These are phyloP conservation scores for Camellia granthamiana DNA, from an alignment of 148 eudicot species.

Conservation along the genomic window DNA sequence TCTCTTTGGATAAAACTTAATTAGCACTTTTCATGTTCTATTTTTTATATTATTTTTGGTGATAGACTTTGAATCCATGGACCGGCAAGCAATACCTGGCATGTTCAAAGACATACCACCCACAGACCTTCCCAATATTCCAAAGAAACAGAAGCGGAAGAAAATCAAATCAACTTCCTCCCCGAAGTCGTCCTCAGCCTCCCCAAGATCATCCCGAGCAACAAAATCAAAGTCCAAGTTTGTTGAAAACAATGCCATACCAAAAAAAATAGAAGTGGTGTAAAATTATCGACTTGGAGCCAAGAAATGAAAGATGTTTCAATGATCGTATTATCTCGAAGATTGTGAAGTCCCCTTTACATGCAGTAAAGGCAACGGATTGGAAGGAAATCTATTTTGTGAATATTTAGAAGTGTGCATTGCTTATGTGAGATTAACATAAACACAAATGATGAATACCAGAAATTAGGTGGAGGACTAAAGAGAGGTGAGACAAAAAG, in stretches of 20 bases:
- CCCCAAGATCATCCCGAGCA: slow-evolving; percentile 41
- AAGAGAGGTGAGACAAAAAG: slow-evolving; percentile 12
- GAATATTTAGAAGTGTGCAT: slow-evolving; percentile 3
- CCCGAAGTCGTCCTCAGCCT: slow-evolving; percentile 32
- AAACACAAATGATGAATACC: not conserved
- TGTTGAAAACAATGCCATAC: slow-evolving; percentile 23
- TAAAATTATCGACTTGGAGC: slow-evolving; percentile 6
- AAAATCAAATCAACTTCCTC: slow-evolving; percentile 48
- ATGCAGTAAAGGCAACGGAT: not conserved
- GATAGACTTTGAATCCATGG: slow-evolving; percentile 46
- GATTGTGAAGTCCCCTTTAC: not conserved
- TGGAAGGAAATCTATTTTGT: not conserved
- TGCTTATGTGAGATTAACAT: not conserved
- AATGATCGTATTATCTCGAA: not conserved
- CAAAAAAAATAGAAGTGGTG: slow-evolving; percentile 30
- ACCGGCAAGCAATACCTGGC: slow-evolving; percentile 26
- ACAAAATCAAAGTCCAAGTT: slow-evolving; percentile 43
- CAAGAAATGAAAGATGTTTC: not conserved
- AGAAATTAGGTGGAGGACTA: not conserved
- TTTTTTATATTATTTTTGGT: not conserved
- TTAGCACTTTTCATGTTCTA: not conserved
- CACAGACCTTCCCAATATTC: slow-evolving; percentile 32
- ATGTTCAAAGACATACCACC: slow-evolving; percentile 31
- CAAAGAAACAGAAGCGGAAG: slow-evolving; percentile 53
- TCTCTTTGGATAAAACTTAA: not conserved